A percentile compares a stretch with the other conserved stretches of the same genome.
Conservation (phyloP, 108 stramenopile genomes). For the Aurantiochytrium sp. region DNA sequence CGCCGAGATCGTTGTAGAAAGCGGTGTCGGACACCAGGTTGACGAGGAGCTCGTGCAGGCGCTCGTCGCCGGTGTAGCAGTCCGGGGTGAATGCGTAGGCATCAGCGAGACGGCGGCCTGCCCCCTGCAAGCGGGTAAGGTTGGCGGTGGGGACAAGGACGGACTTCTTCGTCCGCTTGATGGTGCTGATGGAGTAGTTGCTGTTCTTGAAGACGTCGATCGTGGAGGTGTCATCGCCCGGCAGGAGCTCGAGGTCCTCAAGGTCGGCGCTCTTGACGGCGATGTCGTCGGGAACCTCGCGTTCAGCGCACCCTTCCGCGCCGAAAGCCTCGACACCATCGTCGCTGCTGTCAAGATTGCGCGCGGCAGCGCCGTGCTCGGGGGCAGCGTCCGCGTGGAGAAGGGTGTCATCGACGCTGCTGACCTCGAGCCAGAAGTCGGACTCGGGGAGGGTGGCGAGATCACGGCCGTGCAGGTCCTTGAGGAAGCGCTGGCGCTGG, state of each 20-base stretch:
- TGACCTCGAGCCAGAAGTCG: neutral
- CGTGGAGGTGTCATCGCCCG: neutral
- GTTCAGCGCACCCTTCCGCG: neutral
- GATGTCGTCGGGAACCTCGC: neutral
- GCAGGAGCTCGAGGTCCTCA: neutral
- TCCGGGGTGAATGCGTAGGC: neutral
- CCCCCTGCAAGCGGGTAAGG: neutral
- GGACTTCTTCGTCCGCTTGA: neutral
- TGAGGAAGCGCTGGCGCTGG: neutral
- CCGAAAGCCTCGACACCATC: neutral
- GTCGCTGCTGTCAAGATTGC: neutral
- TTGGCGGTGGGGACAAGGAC: neutral
- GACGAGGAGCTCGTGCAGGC: neutral
- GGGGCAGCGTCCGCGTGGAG: neutral
- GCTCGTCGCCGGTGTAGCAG: slow-evolving; percentile 1
- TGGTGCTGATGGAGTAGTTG: neutral
- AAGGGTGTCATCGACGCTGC: neutral
- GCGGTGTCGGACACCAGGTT: neutral
- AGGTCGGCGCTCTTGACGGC: neutral
- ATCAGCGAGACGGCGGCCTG: neutral
- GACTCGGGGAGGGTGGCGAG: neutral
- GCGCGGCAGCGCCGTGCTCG: neutral
- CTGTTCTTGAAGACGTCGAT: neutral
- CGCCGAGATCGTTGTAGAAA: neutral
- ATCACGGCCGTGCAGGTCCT: neutral